These are phyloP conservation scores for Exophiala sp. DNA, from an alignment of 2,329 filamentous ascomycete genomes.

Conservation along the genomic window DNA sequence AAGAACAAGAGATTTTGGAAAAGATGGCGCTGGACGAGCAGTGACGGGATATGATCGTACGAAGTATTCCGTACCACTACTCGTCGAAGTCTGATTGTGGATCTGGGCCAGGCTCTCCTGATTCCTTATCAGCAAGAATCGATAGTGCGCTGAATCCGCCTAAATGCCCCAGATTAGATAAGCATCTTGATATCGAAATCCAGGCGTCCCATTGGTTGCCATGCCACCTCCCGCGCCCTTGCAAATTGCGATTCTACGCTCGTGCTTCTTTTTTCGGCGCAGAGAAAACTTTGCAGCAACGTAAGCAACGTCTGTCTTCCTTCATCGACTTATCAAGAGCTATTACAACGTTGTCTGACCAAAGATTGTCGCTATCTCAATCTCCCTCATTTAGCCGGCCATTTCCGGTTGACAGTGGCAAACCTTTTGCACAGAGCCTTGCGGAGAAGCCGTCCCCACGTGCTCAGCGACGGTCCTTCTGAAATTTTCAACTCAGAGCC, in stretches of 20 bases:
- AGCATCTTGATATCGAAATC: conserved; percentile 10
- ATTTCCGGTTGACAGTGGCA: conserved; percentile 17
- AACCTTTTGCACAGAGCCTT: conserved; percentile 18
- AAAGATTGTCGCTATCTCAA: neutral
- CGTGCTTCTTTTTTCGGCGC: conserved; percentile 2
- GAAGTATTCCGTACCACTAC: neutral
- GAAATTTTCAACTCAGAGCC: conserved; percentile 3
- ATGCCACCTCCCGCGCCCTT: conserved; percentile 2
- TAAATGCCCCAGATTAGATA: conserved; percentile 18
- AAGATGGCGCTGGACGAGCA: conserved; percentile 27
- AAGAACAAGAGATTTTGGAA: conserved; percentile 43
- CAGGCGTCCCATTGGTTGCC: conserved; percentile 16
- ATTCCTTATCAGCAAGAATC: neutral
- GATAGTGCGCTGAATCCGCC: neutral
- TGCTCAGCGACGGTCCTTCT: neutral
- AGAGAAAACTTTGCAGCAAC: conserved; percentile 12
- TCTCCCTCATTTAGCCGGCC: conserved; percentile 9
- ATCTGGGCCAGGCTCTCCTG: neutral
- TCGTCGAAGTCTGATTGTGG: no score
- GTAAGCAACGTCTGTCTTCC: neutral
- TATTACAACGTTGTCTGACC: no score
- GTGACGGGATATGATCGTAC: neutral
- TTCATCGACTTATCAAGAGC: neutral
- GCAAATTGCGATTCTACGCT: neutral
- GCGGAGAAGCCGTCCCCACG: conserved; percentile 5